Conservation (phyloP, 2,329 filamentous ascomycete species). For the Alternaria sp. region DNA sequence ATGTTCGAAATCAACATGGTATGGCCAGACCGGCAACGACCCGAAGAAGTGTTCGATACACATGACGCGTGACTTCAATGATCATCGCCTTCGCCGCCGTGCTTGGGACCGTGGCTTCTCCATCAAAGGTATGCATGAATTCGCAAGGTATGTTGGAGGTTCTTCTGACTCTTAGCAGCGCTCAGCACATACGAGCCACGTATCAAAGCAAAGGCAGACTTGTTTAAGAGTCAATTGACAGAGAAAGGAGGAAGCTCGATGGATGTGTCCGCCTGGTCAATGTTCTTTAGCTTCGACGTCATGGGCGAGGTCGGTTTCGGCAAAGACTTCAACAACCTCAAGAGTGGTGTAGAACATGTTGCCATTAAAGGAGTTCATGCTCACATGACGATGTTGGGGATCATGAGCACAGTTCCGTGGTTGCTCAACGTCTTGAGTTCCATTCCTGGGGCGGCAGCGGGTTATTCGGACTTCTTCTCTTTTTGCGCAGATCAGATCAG, state of each 20-base stretch:
- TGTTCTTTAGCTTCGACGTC: slow-evolving; percentile 41
- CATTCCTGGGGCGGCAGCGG: slow-evolving; percentile 41
- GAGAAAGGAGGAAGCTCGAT: slow-evolving; percentile 26
- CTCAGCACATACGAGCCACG: slow-evolving; percentile 34
- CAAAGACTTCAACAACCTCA: slow-evolving; percentile 36
- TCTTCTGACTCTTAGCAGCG: slow-evolving; percentile 21
- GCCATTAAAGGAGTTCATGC: slow-evolving; percentile 49
- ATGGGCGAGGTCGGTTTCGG: slow-evolving; percentile 43
- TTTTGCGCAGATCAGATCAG: slow-evolving; percentile 41
- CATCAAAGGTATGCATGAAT: slow-evolving; percentile 28
- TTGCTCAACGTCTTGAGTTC: slow-evolving; percentile 40
- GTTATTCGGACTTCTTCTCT: slow-evolving; percentile 41
- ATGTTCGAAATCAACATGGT: slow-evolving; percentile 39
- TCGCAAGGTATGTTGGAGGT: neutral
- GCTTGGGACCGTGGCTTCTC: slow-evolving; percentile 42
- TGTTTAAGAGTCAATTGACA: slow-evolving; percentile 26
- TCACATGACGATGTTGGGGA: slow-evolving; percentile 46
- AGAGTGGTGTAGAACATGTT: slow-evolving; percentile 33
- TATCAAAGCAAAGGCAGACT: slow-evolving; percentile 35
- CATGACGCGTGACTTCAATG: slow-evolving; percentile 34
- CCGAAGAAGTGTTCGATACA: slow-evolving; percentile 29
- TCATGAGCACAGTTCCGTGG: slow-evolving; percentile 50
- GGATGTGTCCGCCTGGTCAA: slow-evolving; percentile 35
- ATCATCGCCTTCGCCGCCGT: slow-evolving; percentile 30
- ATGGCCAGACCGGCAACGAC: slow-evolving; percentile 33